Evolutionary conservation across 805 yeast species (phyloP), one percentile per base, ranked within the genome.

Genomic region (Brettanomyces anomalus): DNA sequence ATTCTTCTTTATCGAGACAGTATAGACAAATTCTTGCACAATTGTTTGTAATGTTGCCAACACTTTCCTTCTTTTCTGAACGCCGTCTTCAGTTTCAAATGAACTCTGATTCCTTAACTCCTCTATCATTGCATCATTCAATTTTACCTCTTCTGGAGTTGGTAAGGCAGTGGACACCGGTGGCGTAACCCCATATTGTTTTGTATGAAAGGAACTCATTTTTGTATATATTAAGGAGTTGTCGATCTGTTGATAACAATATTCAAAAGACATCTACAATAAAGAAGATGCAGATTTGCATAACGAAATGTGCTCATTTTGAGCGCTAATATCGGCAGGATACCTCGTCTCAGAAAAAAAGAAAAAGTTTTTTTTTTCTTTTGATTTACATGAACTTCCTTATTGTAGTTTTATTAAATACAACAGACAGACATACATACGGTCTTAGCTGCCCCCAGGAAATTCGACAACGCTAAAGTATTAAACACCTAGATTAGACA

Each of bases 161-260:
- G 98, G 89, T 8, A 85, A 85, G 0, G 80, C 86, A n/a, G 72
- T 62, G 0, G 97, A 86, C 33, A 90, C 84, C 1, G 97, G 97
- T 17, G 76, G 76, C 16, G 93, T 84, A 26, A 84, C 85, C 36
- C 93, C 93, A 51, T 68, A 80, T 49, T 67, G 67, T 37, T 50
- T 52, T 8, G 20, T 18, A 3, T 24, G 30, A 2, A n/a, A 17
- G 11, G 43, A 7, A 15, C 11, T 42, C 36, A n/a, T 42, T n/a
- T 7, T 14, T 32, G 14, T 28, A 28, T n/a, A n/a, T n/a, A n/a
- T n/a, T n/a, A n/a, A n/a, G n/a, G n/a, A n/a, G n/a, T n/a, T n/a
- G n/a, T n/a, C n/a, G n/a, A n/a, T n/a, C n/a, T n/a, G n/a, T n/a
- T n/a, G n/a, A n/a, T n/a, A n/a, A n/a, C n/a, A n/a, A n/a, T n/a